Evolutionary conservation across 306 rosid genomes (phyloP), one percentile per base, ranked within the genome.

Genomic region (Hippophae gyantsensis): DNA sequence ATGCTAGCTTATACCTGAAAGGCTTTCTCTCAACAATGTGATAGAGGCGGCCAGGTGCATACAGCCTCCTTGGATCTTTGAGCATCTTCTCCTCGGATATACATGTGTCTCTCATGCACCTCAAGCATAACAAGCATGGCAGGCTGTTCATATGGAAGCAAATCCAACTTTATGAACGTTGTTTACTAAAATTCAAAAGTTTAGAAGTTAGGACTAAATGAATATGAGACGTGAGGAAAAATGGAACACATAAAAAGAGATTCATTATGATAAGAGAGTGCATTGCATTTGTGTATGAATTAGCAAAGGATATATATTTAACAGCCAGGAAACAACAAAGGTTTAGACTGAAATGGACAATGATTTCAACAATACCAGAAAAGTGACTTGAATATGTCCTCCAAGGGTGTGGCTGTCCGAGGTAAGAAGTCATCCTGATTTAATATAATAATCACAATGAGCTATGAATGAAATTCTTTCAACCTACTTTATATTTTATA

Each of bases 401-500:
- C 97, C 83, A 90, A 77, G 54, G 97, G 97, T 49, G 97, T 90
- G 60, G 97, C 97, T 9, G 95, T 90, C 78, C 97, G 81, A 10
- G 97, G 97, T 62, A 90, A 81, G 79, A 90, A 90, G 77, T 90
- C 97, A 80, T 90, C 97, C 97, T 90, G 83, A 70, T 70, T 57
- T 71, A 63, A 47, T 51, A 66, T 61, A 65, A 71, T 48, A 42
- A 71, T 44, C 61, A 58, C 9, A 18, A 60, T 83, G 50, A 79
- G 67, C 48, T 50, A 57, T 42, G 58, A 50, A 60, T 32, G 42
- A 58, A 12, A 64, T 12, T 12, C 41, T 47, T 7, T 6, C 49
- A 13, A 42, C 56, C 43, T 48, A 61, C 10, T 41, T 18, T 18
- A 18, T 18, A 18, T 56, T 12, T 7, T 14, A 23, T 44, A 42